Evolutionary conservation across 2,329 filamentous ascomycete species (phyloP).

Genomic region (Knoxdaviesia capensis): DNA sequence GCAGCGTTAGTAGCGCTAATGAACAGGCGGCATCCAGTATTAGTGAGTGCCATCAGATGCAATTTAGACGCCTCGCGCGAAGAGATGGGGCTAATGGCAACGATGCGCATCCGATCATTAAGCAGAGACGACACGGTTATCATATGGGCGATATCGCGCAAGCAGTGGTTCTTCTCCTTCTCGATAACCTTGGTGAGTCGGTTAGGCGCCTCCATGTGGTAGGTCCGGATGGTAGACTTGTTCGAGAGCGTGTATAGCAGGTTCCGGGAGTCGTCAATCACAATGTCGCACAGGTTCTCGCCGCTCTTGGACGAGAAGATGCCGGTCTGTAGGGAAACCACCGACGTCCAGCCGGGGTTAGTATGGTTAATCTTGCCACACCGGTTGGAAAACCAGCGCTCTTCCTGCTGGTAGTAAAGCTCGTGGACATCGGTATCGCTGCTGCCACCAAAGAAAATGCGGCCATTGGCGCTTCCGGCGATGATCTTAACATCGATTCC

Average conservation of each 20-base stretch:
- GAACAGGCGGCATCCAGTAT: constrained; percentile 78
- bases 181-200: constrained; percentile 44
- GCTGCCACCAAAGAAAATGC: constrained; percentile 79
- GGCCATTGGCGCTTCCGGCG: constrained; percentile 61
- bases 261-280: constrained; percentile 71
- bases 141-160: constrained; percentile 69
- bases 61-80: constrained; percentile 61
- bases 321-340: constrained; percentile 29
- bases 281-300: constrained; percentile 59
- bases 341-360: constrained; percentile 47
- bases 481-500: constrained; percentile 63
- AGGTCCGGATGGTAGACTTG: constrained; percentile 74
- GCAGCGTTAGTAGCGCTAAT: constrained; percentile 72
- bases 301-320: constrained; percentile 29
- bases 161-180: constrained; percentile 38
- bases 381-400: constrained; percentile 84
- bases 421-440: constrained; percentile 79
- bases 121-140: constrained; percentile 55
- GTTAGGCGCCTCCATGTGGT: constrained; percentile 54
- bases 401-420: constrained; percentile 89
- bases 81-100: constrained; percentile 72
- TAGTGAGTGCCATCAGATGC: constrained; percentile 77
- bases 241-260: constrained; percentile 84
- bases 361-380: constrained; percentile 83
- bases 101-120: constrained; percentile 48